Base-by-base conservation (phyloP, 371 early-diverging fungal species). In the Ordospora pajunii region DNA sequence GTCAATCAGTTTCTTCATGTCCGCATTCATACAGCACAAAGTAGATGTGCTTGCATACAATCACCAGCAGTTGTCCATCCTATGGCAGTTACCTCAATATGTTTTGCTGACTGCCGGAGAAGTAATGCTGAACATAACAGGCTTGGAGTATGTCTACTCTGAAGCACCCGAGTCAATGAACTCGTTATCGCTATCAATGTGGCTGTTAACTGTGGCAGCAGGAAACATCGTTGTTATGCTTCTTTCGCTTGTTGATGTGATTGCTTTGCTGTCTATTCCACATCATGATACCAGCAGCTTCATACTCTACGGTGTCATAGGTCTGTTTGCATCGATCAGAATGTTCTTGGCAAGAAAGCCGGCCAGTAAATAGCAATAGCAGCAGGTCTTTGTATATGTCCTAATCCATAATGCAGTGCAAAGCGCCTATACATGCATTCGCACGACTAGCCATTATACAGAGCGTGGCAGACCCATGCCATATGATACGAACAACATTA, bases 91-190 rank as follows among this genome's bases (percentile, higher is more conserved):
- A 44, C 85, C 88, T 67, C 89, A 88, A 54, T 89, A 88, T 83
- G 80, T 89, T 77, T 2, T 89, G 62, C 70, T 90, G 21, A 86
- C 89, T 12, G 70, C 85, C 46, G 89, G 87, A 46, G 91, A 90
- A 79, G 81, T 87, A 50, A 51, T 90, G 22, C 81, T 88, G 78
- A 87, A 87, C 23, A 87, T 87, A 62, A 87, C 87, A 19, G 90
- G 89, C 54, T 82, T 89, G 70, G 86, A 88, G 78, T 87, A 89
- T 75, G 84, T 87, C 32, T 89, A 90, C 71, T 64, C 76, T 14
- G 67, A 78, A 32, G 68, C 83, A 2, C 79, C 85, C 6, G 32
- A 70, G 5, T 10, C 62, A 17, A 58, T 75, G 44, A 83, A 83
- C 69, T 70, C 77, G 3, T 23, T 84, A 14, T 64, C 70, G 6